Conservation (phyloP, 2,329 filamentous ascomycete species). For the Drechslerella dactyloides region DNA sequence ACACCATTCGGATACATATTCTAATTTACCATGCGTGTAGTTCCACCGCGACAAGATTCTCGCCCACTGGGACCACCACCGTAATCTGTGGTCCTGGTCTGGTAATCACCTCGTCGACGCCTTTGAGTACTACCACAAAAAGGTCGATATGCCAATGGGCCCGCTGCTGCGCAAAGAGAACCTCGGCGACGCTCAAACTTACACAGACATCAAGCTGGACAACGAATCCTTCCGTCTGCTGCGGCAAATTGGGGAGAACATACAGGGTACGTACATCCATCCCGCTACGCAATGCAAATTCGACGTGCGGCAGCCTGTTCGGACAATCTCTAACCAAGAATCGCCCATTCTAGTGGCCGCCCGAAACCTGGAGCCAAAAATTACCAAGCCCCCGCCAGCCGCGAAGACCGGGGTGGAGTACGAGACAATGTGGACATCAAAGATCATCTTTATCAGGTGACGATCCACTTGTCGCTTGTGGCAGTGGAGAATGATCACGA, state of each 20-base stretch:
- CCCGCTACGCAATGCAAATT: not conserved
- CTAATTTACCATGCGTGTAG: slow-evolving; percentile 5
- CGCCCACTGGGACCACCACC: slow-evolving; percentile 45
- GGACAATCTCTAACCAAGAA: not conserved
- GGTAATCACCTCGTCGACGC: slow-evolving; percentile 46
- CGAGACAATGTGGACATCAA: slow-evolving; percentile 46
- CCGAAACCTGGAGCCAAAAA: slow-evolving; percentile 24
- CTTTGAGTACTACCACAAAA: slow-evolving; percentile 48
- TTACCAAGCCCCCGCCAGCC: slow-evolving; percentile 25
- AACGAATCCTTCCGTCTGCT: slow-evolving; percentile 40
- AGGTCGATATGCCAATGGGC: slow-evolving; percentile 41
- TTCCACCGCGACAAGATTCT: slow-evolving; percentile 49
- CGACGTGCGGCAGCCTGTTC: not conserved
- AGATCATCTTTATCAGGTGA: slow-evolving; percentile 40
- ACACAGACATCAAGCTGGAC: slow-evolving; percentile 45
- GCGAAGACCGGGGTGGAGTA: slow-evolving; percentile 31
- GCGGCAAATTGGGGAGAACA: slow-evolving; percentile 36
- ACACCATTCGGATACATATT: not conserved
- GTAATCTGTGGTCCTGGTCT: slow-evolving; percentile 47
- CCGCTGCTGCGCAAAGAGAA: slow-evolving; percentile 34
- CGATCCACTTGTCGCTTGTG: not conserved
- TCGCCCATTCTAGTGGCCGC: slow-evolving; percentile 17
- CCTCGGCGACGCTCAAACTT: slow-evolving; percentile 32
- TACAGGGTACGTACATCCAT: slow-evolving; percentile 22
- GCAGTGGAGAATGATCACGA: no score